Percentiles rank a stretch among this genome's conserved stretches.
Evolutionary conservation across 306 rosid genomes (phyloP).

Genomic region (Trifolium repens): DNA sequence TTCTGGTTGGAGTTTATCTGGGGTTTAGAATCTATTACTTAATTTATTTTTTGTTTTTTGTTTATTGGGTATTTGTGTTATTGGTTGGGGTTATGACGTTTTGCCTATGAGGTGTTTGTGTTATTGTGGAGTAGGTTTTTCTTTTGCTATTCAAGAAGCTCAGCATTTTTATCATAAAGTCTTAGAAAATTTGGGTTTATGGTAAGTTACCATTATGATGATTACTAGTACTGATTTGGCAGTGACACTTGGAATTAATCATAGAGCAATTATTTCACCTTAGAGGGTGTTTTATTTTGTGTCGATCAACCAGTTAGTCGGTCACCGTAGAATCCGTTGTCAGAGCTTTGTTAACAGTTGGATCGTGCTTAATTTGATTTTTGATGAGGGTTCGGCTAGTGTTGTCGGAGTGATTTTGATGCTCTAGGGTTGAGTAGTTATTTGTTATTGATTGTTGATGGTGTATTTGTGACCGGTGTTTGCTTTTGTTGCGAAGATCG

Average conservation of each 20-base stretch:
- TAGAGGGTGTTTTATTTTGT: background rate
- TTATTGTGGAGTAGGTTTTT: background rate
- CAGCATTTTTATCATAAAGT: slow-evolving; percentile 8
- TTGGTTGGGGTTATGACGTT: slow-evolving; percentile 24
- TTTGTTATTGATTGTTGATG: background rate
- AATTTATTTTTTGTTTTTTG: slow-evolving; percentile 11
- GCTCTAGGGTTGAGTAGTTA: background rate
- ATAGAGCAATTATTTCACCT: background rate
- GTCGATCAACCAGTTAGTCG: background rate
- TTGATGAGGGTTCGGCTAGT: background rate
- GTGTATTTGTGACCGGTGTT: background rate
- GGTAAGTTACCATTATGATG: slow-evolving; percentile 23
- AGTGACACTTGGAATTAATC: background rate
- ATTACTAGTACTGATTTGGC: slow-evolving; percentile 4
- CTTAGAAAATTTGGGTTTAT: background rate
- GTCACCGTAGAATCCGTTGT: background rate
- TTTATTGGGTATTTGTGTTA: slow-evolving; percentile 27
- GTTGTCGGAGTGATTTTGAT: background rate
- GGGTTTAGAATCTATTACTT: slow-evolving; percentile 33
- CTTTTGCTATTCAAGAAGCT: slow-evolving; percentile 5
- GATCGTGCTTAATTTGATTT: background rate
- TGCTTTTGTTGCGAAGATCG: background rate
- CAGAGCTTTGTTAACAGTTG: background rate
- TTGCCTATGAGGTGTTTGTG: slow-evolving; percentile 26
- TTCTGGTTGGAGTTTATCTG: slow-evolving; percentile 40